Evolutionary conservation across 306 rosid genomes (phyloP), one percentile per base, ranked within the genome.

Genomic region (Corylus avellana): DNA sequence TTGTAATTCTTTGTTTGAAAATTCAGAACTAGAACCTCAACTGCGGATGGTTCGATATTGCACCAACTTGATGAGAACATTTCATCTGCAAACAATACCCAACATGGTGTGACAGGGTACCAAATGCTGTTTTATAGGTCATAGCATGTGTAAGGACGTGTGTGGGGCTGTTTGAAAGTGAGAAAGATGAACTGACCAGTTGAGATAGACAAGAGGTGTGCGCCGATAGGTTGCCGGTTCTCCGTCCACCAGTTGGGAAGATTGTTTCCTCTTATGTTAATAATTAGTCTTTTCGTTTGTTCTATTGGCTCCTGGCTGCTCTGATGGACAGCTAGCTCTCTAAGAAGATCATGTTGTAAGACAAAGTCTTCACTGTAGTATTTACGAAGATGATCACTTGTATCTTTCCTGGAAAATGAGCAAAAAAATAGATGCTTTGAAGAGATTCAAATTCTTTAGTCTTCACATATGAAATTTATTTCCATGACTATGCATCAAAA

Each of bases 231-330:
- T 76, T 79, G 80, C 77, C 75, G 77, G 1, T 78, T 82, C n/a
- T 64, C 47, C 8, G n/a, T 83, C 94, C 92, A 93, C 93, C 92
- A 87, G 4, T 39, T 16, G 6, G 92, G 95, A 81, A 85, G 78
- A 61, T 85, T 78, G 56, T 88, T 83, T 79, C 84, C 87, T 35
- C 7, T 51, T 1, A 86, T 29, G 66, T 92, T 82, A 8, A 93
- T 29, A 78, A 84, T 73, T 61, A 89, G 74, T 77, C 90, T 89
- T 35, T 79, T 80, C 81, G 90, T 86, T 59, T 77, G 68, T 63
- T 78, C 70, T 20, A 74, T 39, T 2, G 87, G 63, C 17, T 78
- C 87, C 13, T 79, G 62, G 54, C 47, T 82, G 29, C 73, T 77
- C 70, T 85, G 81, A 27, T 46, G 82, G 14, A 89, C 85, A 12